A percentile compares a stretch with the other conserved stretches of the same genome.
Conservation (phyloP, 2,329 filamentous ascomycete species). For the Monosporascus cannonballus region DNA sequence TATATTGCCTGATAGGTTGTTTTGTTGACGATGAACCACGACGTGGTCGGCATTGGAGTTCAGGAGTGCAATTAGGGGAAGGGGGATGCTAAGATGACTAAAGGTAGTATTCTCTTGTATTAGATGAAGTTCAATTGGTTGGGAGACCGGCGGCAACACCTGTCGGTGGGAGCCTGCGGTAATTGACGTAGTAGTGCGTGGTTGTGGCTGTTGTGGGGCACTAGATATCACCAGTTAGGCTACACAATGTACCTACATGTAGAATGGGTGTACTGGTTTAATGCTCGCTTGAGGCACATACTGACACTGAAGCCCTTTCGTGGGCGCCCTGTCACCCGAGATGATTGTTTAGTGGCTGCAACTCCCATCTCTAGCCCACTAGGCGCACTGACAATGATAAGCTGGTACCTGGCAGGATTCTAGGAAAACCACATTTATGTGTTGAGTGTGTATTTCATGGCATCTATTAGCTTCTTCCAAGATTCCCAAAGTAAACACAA, state of each 20-base stretch:
- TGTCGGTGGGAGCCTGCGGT: no score
- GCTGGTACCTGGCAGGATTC: neutral
- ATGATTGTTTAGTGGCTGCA: neutral
- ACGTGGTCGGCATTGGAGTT: no score
- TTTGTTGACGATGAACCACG: no score
- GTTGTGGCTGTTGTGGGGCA: neutral
- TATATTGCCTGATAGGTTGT: no score
- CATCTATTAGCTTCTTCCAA: neutral
- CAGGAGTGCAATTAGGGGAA: no score
- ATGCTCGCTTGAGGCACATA: neutral
- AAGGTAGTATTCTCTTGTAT: no score
- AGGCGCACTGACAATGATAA: neutral
- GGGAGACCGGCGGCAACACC: no score
- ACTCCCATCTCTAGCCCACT: neutral
- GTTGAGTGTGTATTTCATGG: neutral
- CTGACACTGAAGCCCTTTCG: neutral
- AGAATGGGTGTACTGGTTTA: neutral
- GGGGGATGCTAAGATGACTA: no score
- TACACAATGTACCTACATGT: no score
- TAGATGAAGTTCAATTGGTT: no score
- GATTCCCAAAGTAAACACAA: neutral
- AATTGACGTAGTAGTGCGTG: neutral
- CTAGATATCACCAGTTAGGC: no score
- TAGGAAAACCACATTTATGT: neutral
- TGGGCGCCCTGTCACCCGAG: neutral